Evolutionary conservation across 176 grass and related monocot species (phyloP), one percentile per base, ranked within the genome.

Genomic region (Zoysia pacifica): DNA sequence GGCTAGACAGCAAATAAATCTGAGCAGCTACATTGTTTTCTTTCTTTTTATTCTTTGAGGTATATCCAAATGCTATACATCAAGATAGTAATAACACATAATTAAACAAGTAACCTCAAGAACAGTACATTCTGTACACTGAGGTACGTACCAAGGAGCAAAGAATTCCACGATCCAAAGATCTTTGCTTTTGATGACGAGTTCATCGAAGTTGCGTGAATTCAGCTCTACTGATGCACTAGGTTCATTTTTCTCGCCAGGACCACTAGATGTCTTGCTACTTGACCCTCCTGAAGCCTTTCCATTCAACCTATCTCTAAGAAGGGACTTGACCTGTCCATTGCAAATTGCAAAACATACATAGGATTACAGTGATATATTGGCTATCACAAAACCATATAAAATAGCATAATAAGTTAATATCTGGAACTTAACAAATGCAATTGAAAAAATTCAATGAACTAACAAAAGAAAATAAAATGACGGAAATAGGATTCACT

Each of bases 161-260:
- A 99, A 99, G 66, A 99, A 96, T 70, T 99, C 97, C 77, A 99
- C 93, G 59, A 99, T 93, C 97, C 90, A 99, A 66, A 99, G 79
- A 62, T 99, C 97, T 55, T 96, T 99, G 74, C 93, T 96, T 83
- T 96, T 99, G 43, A 88, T 42, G 73, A 99, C 97, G 10, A 93
- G 82, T 50, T 96, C 88, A 77, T 99, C 97, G 38, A 99, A 99
- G 82, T 96, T 99, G 10, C 11, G 85, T 8, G 97, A 96, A 75
- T 86, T 99, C 50, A 99, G 65, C 76, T 75, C 90, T 77, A 96
- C 6, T 69, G 97, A 99, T 77, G 83, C 78, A 67, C 76, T 99
- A 82, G 86, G 69, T 95, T 99, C 97, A 84, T 50, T 82, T 85
- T 93, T 93, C 79, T 96, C 90, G 59, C 77, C 91, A 67, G 97